Evolutionary conservation across 2,329 filamentous ascomycete species (phyloP).

Genomic region (Magnaporthiopsis incrustans): DNA sequence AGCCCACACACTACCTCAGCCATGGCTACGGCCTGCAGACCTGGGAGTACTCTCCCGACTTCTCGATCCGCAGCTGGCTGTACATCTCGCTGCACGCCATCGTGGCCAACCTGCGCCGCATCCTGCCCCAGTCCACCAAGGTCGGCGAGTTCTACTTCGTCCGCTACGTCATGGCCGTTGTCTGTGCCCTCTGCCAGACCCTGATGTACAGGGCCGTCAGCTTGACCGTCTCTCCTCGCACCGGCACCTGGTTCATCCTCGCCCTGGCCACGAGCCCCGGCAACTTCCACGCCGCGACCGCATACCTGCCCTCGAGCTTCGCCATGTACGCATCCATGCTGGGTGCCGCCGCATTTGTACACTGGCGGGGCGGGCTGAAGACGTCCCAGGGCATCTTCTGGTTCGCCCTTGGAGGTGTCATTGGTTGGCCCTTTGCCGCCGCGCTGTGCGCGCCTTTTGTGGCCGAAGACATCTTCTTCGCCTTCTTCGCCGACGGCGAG

Average conservation of each 20-base stretch:
- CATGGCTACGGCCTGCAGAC: slow-evolving; percentile 93
- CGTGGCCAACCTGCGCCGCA: slow-evolving; percentile 56
- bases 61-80: slow-evolving; percentile 90
- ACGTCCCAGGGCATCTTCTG: slow-evolving; percentile 81
- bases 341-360: slow-evolving; percentile 82
- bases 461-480: slow-evolving; percentile 62
- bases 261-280: slow-evolving; percentile 74
- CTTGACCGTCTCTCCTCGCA: slow-evolving; percentile 67
- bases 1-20: slow-evolving; percentile 87
- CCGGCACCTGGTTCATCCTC: slow-evolving; percentile 78
- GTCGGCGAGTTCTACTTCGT: slow-evolving; percentile 80
- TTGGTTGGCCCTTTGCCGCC: slow-evolving; percentile 92
- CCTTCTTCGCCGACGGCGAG: slow-evolving; percentile 47
- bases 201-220: slow-evolving; percentile 72
- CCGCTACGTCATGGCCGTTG: slow-evolving; percentile 63
- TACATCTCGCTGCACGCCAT: slow-evolving; percentile 77
- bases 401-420: slow-evolving; percentile 75
- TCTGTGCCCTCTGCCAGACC: slow-evolving; percentile 77
- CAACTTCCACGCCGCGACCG: slow-evolving; percentile 84
- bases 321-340: slow-evolving; percentile 92
- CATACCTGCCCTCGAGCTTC: slow-evolving; percentile 89
- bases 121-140: slow-evolving; percentile 56
- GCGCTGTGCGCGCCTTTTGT: slow-evolving; percentile 77
- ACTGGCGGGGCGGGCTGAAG: slow-evolving; percentile 72
- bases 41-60: slow-evolving; percentile 97